A percentile compares a stretch with the other conserved stretches of the same genome.
phyloP scores from a whole-genome alignment of 495 filamentous ascomycete species.

The Monascus purpureus region DNA sequence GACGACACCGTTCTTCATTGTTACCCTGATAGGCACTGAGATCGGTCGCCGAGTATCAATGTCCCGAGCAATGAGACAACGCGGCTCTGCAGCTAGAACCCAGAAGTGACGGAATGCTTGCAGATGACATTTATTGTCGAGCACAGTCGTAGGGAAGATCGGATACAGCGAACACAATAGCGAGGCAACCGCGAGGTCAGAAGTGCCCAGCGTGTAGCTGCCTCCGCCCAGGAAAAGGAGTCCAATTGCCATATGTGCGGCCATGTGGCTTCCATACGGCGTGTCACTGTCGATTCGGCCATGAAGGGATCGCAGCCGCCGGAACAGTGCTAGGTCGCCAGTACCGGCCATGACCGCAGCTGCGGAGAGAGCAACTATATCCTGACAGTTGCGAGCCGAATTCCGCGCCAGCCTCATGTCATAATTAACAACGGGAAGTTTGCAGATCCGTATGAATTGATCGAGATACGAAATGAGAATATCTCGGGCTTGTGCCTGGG shows the following conservation, averaged over 20 bases:
- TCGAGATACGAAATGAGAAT: slow-evolving; percentile 75
- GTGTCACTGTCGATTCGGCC: slow-evolving; percentile 75
- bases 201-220: slow-evolving; percentile 82
- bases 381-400: slow-evolving; percentile 80
- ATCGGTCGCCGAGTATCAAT: slow-evolving; percentile 68
- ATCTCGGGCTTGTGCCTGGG: slow-evolving; percentile 54
- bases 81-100: slow-evolving; percentile 82
- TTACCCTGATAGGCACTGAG: slow-evolving; percentile 51
- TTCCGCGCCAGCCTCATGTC: slow-evolving; percentile 69
- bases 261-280: slow-evolving; percentile 86
- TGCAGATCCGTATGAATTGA: slow-evolving; percentile 68
- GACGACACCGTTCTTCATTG: slow-evolving; percentile 32
- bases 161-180: slow-evolving; percentile 91
- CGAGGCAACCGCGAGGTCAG: slow-evolving; percentile 69
- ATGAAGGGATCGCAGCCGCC: slow-evolving; percentile 77
- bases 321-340: slow-evolving; percentile 77
- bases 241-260: slow-evolving; percentile 82
- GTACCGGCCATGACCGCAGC: slow-evolving; percentile 91
- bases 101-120: slow-evolving; percentile 97
- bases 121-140: slow-evolving; percentile 86
- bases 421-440: slow-evolving; percentile 52
- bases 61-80: slow-evolving; percentile 77
- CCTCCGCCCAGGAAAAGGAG: slow-evolving; percentile 85
- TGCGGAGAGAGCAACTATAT: slow-evolving; percentile 65
- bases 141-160: slow-evolving; percentile 71